Base-by-base conservation (phyloP, 306 rosid species). In the Dryas drummondii region DNA sequence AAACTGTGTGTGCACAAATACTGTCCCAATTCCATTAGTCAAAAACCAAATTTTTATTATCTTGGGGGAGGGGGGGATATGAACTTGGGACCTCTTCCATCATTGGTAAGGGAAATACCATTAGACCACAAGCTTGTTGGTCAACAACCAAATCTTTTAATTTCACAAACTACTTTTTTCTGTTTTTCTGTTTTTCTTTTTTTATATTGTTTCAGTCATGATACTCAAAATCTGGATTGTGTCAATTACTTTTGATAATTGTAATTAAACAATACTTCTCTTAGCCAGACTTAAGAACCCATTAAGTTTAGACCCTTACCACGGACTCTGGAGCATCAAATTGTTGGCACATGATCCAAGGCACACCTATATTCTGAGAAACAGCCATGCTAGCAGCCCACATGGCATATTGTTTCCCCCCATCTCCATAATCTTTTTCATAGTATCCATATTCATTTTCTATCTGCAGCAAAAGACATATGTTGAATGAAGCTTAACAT, bases 381-480 rank as follows among this genome's bases (percentile, higher is more conserved):
- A 93, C 92, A 62, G 98, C 98, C 97, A 89, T 91, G 71, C 80
- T 86, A 80, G 98, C 98, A 78, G 97, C 91, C 97, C 98, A 93
- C 86, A 78, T 53, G 42, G 96, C 94, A 84, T 93, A 91, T 73
- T 84, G 79, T 83, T 91, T 88, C 53, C 98, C 98, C 15, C 82
- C 97, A 40, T 91, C 96, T 82, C 92, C 91, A 73, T 93, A 93
- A 60, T 71, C 90, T 0, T 74, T 64, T 81, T 93, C 98, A 22
- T 89, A 89, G 79, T 55, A 88, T 71, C 98, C 97, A 82, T 93
- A 93, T 77, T 93, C 98, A 83, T 93, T 93, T 83, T 93, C 98
- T 77, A 93, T 55, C 97, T 93, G 90, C 87, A 83, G 71, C 6
- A 40, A n/a, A 19, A 76, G 66, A 73, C 61, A 71, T 32, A 75